These are phyloP conservation scores for Xylariaceae sp. DNA, from an alignment of 2,329 filamentous ascomycete genomes.

Conservation along the genomic window DNA sequence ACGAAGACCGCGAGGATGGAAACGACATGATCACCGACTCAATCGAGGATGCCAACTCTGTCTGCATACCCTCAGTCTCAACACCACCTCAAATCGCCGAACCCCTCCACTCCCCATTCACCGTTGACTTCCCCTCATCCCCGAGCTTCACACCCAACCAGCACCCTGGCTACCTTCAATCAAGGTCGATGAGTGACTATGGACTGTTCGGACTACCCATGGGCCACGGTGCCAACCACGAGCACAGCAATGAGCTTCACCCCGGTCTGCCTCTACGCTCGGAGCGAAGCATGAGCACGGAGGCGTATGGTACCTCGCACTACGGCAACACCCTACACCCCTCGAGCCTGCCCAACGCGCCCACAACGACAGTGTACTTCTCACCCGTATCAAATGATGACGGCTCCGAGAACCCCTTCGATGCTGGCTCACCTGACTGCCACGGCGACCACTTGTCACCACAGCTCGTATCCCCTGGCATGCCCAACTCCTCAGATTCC, in stretches of 20 bases:
- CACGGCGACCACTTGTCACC: constrained; percentile 16
- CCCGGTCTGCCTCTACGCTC: constrained; percentile 22
- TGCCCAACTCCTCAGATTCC: constrained; percentile 31
- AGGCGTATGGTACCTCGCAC: constrained; percentile 18
- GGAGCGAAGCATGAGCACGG: constrained; percentile 21
- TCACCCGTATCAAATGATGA: constrained; percentile 20
- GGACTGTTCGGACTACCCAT: constrained; percentile 15
- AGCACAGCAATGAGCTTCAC: constrained; percentile 3
- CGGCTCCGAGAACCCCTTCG: constrained; percentile 18
- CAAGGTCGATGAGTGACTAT: constrained; percentile 20
- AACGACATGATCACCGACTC: constrained; percentile 1
- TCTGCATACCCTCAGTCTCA: constrained; percentile 13
- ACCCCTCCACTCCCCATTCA: constrained; percentile 25
- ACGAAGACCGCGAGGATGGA: constrained; percentile 13
- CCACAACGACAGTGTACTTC: constrained; percentile 21
- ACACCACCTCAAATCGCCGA: constrained; percentile 16
- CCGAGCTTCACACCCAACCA: constrained; percentile 19
- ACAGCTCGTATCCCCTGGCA: constrained; percentile 19
- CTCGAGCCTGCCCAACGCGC: constrained; percentile 18
- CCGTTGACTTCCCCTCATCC: constrained; percentile 21
- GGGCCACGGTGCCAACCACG: constrained; percentile 5
- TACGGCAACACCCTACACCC: constrained; percentile 20
- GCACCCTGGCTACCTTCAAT: constrained; percentile 14
- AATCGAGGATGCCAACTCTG: constrained; percentile 16
- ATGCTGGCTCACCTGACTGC: constrained; percentile 13